Base-by-base conservation (phyloP, 139 green algal genomes). In the Volvox reticuliferus region DNA sequence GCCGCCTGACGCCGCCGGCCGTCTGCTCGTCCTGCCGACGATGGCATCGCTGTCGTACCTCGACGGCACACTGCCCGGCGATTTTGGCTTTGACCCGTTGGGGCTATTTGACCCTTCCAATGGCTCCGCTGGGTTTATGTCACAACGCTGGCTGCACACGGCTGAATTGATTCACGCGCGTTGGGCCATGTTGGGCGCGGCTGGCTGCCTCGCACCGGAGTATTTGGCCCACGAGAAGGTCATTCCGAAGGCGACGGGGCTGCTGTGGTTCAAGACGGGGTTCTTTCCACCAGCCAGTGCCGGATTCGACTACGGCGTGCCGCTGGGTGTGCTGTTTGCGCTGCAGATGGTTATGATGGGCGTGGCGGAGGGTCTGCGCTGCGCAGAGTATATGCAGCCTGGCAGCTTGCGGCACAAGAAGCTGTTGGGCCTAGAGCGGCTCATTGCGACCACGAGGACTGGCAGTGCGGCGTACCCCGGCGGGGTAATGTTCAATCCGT, bases 71-170 rank as follows among this genome's bases (percentile, higher is more conserved):
- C 78, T 96, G 35, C 93, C 95, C 2, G 96, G 96, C 14, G 96
- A 97, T 92, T 97, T 95, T 63, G 97, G 98, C 28, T 99, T 99
- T 91, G 98, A 99, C 94, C 98, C 98, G 30, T 93, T 99, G n/a
- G 93, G 93, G 28, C 95, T 99, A 32, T 97, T 91, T 44, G 92
- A 96, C 89, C 96, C 96, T 32, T 62, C 55, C 94, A 93, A 93
- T 88, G 69, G 94, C 90, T 30, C 36, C 50, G 94, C 93, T 12
- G 95, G 95, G 13, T 95, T 96, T 63, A 62, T 97, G 50, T 93
- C 91, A 82, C 91, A 93, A 69, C 82, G 87, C 32, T 95, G 92
- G 92, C 82, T 94, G 73, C 85, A 86, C 21, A 91, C 89, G 9
- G 88, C 91, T 0, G 93, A 91, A 80, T 55, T 91, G 30, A 65